Evolutionary conservation across 169 alveolate species (phyloP).

Genomic region (Eimeria acervulina): DNA sequence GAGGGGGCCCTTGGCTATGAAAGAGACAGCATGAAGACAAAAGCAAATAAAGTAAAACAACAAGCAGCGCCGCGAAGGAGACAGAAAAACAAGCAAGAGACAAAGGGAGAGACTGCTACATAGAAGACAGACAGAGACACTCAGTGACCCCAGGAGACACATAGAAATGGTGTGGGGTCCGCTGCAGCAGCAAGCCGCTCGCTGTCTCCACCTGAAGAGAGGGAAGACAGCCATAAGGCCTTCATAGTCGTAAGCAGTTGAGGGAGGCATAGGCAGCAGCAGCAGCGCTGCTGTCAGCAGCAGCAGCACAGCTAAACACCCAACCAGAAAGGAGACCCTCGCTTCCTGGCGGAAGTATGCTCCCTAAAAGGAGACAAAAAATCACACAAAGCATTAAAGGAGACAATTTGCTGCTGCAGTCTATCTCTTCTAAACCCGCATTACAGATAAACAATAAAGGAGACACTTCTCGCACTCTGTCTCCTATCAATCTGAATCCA

Average conservation of each 20-base stretch:
- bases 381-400: neutral
- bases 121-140: no score
- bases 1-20: no score
- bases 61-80: no score
- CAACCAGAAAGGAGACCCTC: constrained; percentile 34
- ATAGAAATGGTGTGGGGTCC: neutral
- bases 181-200: no score
- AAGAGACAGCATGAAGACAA: no score
- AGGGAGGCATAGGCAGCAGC: constrained; percentile 6
- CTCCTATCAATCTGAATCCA: no score
- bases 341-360: constrained; percentile 9
- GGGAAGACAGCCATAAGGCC: constrained; percentile 62
- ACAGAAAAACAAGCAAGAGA: no score
- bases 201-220: constrained; percentile 27
- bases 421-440: no score
- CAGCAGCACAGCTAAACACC: constrained; percentile 48
- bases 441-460: no score
- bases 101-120: neutral
- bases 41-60: no score
- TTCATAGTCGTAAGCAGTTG: constrained; percentile 4
- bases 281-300: constrained; percentile 32
- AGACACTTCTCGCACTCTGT: no score
- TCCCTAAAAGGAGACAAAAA: neutral
- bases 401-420: neutral
- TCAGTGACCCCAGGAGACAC: neutral